Evolutionary conservation across 805 yeast genomes (phyloP).

Genomic region (Metschnikowia cerradonensis): DNA sequence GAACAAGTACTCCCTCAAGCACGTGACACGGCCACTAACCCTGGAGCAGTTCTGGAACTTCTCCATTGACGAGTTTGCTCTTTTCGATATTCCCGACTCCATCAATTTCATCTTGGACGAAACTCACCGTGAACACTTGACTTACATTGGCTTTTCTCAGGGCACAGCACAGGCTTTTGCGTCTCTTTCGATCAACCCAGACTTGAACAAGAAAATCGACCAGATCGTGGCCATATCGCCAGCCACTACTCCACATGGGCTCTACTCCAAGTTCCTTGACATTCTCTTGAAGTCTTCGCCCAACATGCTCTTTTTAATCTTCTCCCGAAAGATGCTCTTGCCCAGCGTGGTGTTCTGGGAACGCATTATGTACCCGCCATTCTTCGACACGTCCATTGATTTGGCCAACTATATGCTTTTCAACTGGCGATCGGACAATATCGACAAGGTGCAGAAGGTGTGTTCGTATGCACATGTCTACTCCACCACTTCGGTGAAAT

Average conservation of each 20-base stretch:
- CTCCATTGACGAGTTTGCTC: conserved; percentile 84
- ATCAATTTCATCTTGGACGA: conserved; percentile 64
- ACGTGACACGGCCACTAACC: conserved; percentile 38
- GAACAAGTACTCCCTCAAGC: conserved; percentile 87
- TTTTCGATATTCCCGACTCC: conserved; percentile 82
- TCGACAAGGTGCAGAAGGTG: conserved; percentile 66
- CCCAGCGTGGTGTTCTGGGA: conserved; percentile 83
- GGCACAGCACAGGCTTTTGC: conserved; percentile 95
- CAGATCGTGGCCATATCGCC: conserved; percentile 83
- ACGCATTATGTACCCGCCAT: conserved; percentile 68
- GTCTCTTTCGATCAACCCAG: conserved; percentile 61
- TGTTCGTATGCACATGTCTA: conserved; percentile 84
- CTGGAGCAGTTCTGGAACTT: conserved; percentile 73
- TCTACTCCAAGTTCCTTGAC: conserved; percentile 72
- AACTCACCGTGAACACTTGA: conserved; percentile 42
- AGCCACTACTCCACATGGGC: conserved; percentile 87
- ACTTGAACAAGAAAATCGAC: conserved; percentile 52
- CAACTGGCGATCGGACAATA: conserved; percentile 75
- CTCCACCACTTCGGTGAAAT: conserved; percentile 86
- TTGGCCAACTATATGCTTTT: conserved; percentile 62
- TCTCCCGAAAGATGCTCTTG: conserved; percentile 70
- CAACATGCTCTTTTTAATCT: conserved; percentile 59
- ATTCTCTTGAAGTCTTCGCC: conserved; percentile 76
- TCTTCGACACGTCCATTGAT: conserved; percentile 71
- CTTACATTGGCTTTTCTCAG: conserved; percentile 86